Base-by-base conservation (phyloP, 2,329 filamentous ascomycete genomes). In the Aspergillus sp. region DNA sequence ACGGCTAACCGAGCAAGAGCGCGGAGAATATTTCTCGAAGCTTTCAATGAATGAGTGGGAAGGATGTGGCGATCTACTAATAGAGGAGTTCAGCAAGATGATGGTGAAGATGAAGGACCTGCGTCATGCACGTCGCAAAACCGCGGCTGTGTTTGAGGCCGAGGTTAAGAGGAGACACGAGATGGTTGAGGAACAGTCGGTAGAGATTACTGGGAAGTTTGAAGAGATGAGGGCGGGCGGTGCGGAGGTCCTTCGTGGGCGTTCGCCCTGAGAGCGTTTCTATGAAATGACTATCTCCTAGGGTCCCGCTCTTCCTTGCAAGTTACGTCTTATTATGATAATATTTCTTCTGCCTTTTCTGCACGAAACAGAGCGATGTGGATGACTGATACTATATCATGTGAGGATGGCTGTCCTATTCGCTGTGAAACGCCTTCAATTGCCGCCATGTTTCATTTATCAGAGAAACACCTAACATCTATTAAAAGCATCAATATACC, bases 41-140 rank as follows among this genome's bases (percentile, higher is more conserved):
- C 74, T 87, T 41, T 71, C 74, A 1, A 77, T 85, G 15, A 69
- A 76, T 3, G 78, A 86, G 60, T 87, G 85, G 83, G 85, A 87
- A 70, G 79, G 85, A 45, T 82, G 83, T 20, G 85, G 85, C 3
- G 82, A 85, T 56, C 83, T 84, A 78, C 80, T 88, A 45, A 75
- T 87, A 1, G 79, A 81, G 1, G 76, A 78, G 49, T 86, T 87
- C 64, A 74, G 74, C 48, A 70, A 75, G 4, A 71, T 85, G 41
- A 68, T 86, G 38, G 69, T 71, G 17, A 78, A 79, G 48, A 79
- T 85, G 63, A 85, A 80, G 63, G 72, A 78, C 1, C 76, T 80
- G 26, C 77, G 85, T 41, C 77, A 79, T 58, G 77, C 80, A 41
- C 82, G 85, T 66, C 78, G 85, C 20, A 78, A 78, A 51, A 75